Conservation (phyloP, 176 grass and related monocot genomes). For the Puccinellia tenuiflora region DNA sequence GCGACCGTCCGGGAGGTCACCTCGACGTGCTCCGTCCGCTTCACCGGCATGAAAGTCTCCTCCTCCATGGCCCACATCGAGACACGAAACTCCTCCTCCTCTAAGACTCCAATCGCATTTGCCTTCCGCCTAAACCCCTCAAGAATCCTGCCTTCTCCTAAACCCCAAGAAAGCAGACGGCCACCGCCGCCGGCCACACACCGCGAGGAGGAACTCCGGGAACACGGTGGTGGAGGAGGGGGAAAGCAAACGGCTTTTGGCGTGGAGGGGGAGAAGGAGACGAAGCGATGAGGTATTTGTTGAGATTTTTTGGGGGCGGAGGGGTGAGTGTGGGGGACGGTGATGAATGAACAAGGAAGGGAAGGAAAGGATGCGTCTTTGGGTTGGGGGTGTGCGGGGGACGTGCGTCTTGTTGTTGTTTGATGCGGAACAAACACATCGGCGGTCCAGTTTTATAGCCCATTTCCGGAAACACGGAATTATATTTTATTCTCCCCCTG, state of each 20-base stretch:
- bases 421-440: background rate
- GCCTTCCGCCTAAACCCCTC: background rate
- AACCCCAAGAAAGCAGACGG: background rate
- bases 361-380: background rate
- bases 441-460: constrained; percentile 51
- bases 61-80: constrained; percentile 41
- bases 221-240: background rate
- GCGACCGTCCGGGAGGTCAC: constrained; percentile 28
- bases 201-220: background rate
- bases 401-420: background rate
- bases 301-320: background rate
- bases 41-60: constrained; percentile 34
- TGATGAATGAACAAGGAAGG: background rate
- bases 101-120: constrained; percentile 37
- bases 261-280: background rate
- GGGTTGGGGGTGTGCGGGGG: background rate
- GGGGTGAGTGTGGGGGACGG: background rate
- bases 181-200: background rate
- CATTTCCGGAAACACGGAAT: constrained; percentile 32
- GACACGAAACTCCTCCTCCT: background rate
- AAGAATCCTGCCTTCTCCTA: background rate
- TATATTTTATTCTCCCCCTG: constrained; percentile 3
- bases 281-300: background rate
- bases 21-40: constrained; percentile 70
- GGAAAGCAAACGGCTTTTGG: constrained; percentile 17